Evolutionary conservation across 768 basidiomycete species (phyloP).

Genomic region (Neoboletus magnificus): DNA sequence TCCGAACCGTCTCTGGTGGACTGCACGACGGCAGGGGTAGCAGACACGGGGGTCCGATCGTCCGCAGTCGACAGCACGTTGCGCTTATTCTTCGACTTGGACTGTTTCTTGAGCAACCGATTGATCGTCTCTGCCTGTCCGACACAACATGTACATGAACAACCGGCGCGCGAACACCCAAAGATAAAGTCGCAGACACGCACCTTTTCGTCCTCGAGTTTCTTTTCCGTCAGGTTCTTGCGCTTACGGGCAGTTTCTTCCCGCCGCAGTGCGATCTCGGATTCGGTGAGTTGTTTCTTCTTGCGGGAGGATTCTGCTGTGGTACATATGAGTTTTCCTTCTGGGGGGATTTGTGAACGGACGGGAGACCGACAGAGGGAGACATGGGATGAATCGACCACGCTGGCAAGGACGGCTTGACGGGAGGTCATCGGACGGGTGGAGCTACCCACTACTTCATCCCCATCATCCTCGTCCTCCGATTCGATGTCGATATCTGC

Average conservation of each 20-base stretch:
- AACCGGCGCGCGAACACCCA: no score
- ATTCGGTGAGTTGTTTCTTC: constrained; percentile 67
- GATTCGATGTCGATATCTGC: background rate
- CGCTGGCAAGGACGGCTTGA: background rate
- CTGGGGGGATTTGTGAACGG: no score
- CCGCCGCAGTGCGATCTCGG: constrained; percentile 67
- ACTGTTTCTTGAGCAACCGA: constrained; percentile 82
- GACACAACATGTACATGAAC: background rate
- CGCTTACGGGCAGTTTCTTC: constrained; percentile 84
- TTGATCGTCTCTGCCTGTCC: constrained; percentile 82
- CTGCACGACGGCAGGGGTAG: constrained; percentile 26
- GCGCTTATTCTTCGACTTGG: constrained; percentile 60
- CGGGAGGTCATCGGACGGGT: background rate
- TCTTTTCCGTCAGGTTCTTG: constrained; percentile 47
- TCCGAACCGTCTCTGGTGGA: constrained; percentile 31
- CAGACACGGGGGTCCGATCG: constrained; percentile 38
- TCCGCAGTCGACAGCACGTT: constrained; percentile 48
- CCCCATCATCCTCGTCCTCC: background rate
- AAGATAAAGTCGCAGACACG: background rate
- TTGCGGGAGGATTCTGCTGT: background rate
- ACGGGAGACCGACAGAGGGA: background rate
- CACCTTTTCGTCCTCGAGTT: constrained; percentile 47
- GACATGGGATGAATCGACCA: background rate
- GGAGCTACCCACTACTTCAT: background rate
- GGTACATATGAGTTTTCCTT: background rate